Percentiles rank a stretch among this genome's conserved stretches.
Evolutionary conservation across 2,329 filamentous ascomycete species (phyloP).

Genomic region (Claviceps africana): DNA sequence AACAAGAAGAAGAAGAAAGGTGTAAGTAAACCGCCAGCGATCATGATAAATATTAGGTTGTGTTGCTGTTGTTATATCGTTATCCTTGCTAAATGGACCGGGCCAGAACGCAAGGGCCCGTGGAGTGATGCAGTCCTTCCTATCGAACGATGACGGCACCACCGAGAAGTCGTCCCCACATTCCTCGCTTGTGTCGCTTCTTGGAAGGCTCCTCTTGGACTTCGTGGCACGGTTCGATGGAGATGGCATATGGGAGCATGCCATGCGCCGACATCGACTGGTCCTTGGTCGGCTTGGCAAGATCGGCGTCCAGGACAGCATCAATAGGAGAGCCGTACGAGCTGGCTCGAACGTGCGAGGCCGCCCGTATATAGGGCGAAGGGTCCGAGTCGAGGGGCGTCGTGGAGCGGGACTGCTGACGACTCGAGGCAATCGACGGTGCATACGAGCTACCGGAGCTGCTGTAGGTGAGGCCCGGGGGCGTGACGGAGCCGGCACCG

Average conservation of each 20-base stretch:
- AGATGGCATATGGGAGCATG: slow-evolving; percentile 42
- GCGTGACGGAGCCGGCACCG: slow-evolving; percentile 23
- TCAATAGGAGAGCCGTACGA: slow-evolving; percentile 37
- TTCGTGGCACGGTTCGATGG: slow-evolving; percentile 35
- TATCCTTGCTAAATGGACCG: not conserved
- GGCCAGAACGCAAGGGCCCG: not conserved
- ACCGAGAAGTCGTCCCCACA: slow-evolving; percentile 41
- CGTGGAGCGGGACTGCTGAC: slow-evolving; percentile 35
- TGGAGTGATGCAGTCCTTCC: not conserved
- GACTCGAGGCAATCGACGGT: slow-evolving; percentile 32
- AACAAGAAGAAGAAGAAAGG: not conserved
- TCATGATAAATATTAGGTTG: not conserved
- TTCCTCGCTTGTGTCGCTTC: slow-evolving; percentile 36
- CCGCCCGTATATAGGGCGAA: slow-evolving; percentile 28
- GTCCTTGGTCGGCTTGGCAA: slow-evolving; percentile 20
- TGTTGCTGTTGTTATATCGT: not conserved
- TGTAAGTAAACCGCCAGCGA: not conserved
- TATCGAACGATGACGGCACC: slow-evolving; percentile 27
- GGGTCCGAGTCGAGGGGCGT: slow-evolving; percentile 35
- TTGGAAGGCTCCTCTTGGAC: slow-evolving; percentile 32
- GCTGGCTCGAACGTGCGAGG: slow-evolving; percentile 19
- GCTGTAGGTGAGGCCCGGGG: slow-evolving; percentile 35
- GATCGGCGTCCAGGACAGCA: slow-evolving; percentile 27
- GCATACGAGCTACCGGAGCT: slow-evolving; percentile 36
- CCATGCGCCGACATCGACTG: slow-evolving; percentile 13